Evolutionary conservation across 2,329 filamentous ascomycete species (phyloP).

Genomic region (Diaporthe vexans): DNA sequence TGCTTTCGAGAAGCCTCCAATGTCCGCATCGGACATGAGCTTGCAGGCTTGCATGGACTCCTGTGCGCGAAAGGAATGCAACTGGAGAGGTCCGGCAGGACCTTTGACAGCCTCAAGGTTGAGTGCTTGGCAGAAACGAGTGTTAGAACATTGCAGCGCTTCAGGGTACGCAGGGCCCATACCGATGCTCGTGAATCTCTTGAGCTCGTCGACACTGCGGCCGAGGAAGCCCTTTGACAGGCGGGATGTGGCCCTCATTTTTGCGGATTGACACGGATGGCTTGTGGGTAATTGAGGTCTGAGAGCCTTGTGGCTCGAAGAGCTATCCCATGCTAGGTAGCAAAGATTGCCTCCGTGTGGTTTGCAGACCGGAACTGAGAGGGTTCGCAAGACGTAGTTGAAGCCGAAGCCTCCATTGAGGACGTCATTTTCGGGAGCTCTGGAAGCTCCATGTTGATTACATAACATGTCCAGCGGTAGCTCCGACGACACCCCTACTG

Average conservation of each 20-base stretch:
- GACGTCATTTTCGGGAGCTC: constrained; percentile 33
- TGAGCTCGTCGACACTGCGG: constrained; percentile 73
- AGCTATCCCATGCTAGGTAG: constrained; percentile 24
- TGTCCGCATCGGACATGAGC: constrained; percentile 87
- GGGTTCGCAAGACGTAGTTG: too few relatives aligned
- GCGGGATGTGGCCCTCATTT: constrained; percentile 63
- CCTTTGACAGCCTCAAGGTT: constrained; percentile 78
- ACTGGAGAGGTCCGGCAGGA: constrained; percentile 72
- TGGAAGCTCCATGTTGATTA: neutral
- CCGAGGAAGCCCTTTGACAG: constrained; percentile 68
- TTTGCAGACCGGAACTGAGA: neutral
- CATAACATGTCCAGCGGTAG: neutral
- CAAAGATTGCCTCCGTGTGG: neutral
- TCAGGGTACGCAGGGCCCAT: constrained; percentile 41
- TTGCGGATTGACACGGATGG: constrained; percentile 39
- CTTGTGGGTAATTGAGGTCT: neutral
- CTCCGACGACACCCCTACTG: neutral
- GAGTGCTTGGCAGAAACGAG: constrained; percentile 63
- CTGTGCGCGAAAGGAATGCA: constrained; percentile 73
- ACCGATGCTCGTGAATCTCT: constrained; percentile 70
- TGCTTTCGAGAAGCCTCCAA: constrained; percentile 86
- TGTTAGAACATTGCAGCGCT: constrained; percentile 36
- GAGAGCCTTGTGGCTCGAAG: constrained; percentile 37
- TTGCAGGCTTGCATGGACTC: constrained; percentile 71
- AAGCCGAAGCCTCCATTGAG: neutral